A percentile compares a stretch with the other conserved stretches of the same genome.
Evolutionary conservation across 2,329 filamentous ascomycete species (phyloP).

Genomic region (Botryotinia convoluta): DNA sequence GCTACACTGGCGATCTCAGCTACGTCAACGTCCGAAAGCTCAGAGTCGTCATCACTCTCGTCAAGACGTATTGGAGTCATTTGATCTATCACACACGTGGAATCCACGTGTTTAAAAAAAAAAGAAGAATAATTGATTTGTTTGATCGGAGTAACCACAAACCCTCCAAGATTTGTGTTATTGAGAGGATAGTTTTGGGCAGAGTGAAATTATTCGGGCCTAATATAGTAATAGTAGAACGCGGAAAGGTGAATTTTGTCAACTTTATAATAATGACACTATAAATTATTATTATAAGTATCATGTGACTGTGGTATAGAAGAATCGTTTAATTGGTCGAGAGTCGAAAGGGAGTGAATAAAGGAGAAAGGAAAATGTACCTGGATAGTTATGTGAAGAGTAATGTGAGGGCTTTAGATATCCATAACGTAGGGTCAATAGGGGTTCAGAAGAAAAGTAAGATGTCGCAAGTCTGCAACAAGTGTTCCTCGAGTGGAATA

Average conservation of each 20-base stretch:
- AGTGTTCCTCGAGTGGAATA: background rate
- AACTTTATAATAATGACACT: background rate
- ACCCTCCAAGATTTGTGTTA: background rate
- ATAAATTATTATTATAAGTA: background rate
- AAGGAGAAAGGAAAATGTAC: background rate
- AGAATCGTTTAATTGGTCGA: background rate
- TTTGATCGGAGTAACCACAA: background rate
- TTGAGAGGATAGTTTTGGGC: background rate
- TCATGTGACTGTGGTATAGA: constrained; percentile 1
- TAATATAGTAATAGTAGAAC: background rate
- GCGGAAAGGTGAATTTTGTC: background rate
- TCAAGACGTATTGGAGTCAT: background rate
- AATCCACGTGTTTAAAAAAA: background rate
- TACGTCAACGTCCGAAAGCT: background rate
- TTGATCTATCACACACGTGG: constrained; percentile 1
- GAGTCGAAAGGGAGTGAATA: background rate
- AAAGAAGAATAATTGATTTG: background rate
- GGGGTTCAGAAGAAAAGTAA: background rate
- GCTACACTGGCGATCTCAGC: background rate
- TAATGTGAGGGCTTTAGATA: background rate
- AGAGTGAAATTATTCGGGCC: background rate
- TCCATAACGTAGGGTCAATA: background rate
- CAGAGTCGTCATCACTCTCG: constrained; percentile 1
- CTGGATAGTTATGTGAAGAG: background rate
- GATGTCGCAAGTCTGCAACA: background rate